These are phyloP conservation scores for apple (Malus domestica) DNA, from an alignment of 306 rosid species.

Conservation along the genomic window DNA sequence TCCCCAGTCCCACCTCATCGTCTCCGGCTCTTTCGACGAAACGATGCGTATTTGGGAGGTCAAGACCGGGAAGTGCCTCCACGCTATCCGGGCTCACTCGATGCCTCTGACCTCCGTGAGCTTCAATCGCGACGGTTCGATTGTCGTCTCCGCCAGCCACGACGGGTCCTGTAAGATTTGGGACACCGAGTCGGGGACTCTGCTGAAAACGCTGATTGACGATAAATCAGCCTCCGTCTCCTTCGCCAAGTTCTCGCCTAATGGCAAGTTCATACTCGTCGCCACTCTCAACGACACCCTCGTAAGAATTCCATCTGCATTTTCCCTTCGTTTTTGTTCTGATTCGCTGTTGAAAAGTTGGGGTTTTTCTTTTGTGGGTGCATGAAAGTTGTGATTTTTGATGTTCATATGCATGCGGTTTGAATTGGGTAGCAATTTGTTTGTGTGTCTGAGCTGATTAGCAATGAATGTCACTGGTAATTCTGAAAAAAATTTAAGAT, in stretches of 20 bases:
- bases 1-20: slow-evolving; percentile 67
- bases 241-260: slow-evolving; percentile 84
- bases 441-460: background rate
- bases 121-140: slow-evolving; percentile 85
- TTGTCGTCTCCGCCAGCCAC: slow-evolving; percentile 81
- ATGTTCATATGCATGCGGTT: background rate
- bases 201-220: slow-evolving; percentile 62
- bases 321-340: background rate
- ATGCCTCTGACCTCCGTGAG: slow-evolving; percentile 80
- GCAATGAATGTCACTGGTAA: too few relatives aligned
- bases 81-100: slow-evolving; percentile 48
- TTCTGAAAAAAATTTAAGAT: too few relatives aligned
- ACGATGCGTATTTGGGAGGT: slow-evolving; percentile 86
- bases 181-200: slow-evolving; percentile 49
- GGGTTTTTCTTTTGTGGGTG: background rate
- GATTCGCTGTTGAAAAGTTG: background rate
- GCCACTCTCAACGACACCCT: slow-evolving; percentile 91
- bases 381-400: background rate
- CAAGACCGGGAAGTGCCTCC: slow-evolving; percentile 73
- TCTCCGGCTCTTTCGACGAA: slow-evolving; percentile 86
- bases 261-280: slow-evolving; percentile 81
- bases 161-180: slow-evolving; percentile 92
- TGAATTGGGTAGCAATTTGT: background rate
- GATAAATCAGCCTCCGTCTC: slow-evolving; percentile 73
- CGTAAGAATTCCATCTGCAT: slow-evolving; percentile 35